phyloP scores from a whole-genome alignment of 805 yeast species.

The Myxozyma neotropica region DNA sequence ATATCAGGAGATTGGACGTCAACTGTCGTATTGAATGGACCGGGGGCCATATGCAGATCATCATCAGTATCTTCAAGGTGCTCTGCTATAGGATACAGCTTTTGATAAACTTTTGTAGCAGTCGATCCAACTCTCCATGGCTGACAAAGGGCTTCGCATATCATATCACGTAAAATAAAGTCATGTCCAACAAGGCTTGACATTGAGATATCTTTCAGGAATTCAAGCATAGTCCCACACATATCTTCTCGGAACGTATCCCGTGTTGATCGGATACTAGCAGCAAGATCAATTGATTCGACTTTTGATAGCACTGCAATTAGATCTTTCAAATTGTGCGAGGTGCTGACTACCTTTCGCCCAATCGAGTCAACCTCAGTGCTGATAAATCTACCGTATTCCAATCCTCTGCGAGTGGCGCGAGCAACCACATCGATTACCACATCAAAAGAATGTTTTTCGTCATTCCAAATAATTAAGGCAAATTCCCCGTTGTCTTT shows the following conservation, averaged over 20 bases:
- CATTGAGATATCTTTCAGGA: conserved; percentile 63
- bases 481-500: conserved; percentile 27
- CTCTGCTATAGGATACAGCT: conserved; percentile 24
- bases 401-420: conserved; percentile 64
- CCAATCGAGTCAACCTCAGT: conserved; percentile 64
- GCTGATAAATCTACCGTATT: conserved; percentile 74
- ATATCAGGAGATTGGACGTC: background rate
- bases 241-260: conserved; percentile 79
- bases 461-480: conserved; percentile 74
- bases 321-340: conserved; percentile 54
- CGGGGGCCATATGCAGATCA: conserved; percentile 40
- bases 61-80: conserved; percentile 48
- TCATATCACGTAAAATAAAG: conserved; percentile 50
- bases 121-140: conserved; percentile 63
- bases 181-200: conserved; percentile 57
- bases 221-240: conserved; percentile 69
- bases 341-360: conserved; percentile 65
- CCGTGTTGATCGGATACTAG: conserved; percentile 65
- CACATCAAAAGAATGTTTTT: conserved; percentile 71
- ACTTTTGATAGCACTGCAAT: conserved; percentile 58
- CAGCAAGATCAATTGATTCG: conserved; percentile 64
- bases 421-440: conserved; percentile 65
- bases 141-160: conserved; percentile 60
- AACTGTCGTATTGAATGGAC: background rate
- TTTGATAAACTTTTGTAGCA: conserved; percentile 27